Percentiles rank a stretch among this genome's conserved stretches.
Conservation (phyloP, 768 basidiomycete genomes). For the Tricholoma furcatifolium region DNA sequence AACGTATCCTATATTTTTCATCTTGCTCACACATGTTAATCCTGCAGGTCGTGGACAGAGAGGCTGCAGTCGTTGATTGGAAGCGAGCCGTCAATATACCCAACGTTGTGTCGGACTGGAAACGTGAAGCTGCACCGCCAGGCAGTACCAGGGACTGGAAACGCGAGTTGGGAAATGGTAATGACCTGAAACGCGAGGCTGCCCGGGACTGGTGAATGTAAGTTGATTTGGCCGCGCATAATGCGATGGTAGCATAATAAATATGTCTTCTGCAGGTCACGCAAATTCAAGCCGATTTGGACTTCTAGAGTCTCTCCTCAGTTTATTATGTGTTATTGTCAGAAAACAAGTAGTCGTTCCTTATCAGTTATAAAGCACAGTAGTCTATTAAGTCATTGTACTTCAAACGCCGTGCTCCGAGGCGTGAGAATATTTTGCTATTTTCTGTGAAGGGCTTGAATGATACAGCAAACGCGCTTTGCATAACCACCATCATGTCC, state of each 20-base stretch:
- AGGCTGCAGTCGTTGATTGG: slow-evolving; percentile 16
- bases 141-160: slow-evolving; percentile 11
- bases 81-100: slow-evolving; percentile 2
- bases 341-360: too few species aligned
- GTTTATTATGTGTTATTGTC: background rate
- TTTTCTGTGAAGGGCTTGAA: background rate
- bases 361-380: background rate
- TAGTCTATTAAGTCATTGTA: background rate
- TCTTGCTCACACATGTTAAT: background rate
- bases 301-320: background rate
- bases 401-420: background rate
- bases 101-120: slow-evolving; percentile 4
- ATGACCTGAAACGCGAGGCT: slow-evolving; percentile 15
- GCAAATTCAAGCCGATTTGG: too few species aligned
- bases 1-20: background rate
- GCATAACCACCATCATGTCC: slow-evolving; percentile 31
- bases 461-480: background rate
- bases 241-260: too few species aligned
- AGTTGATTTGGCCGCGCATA: too few species aligned
- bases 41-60: slow-evolving; percentile 1
- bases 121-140: slow-evolving; percentile 11
- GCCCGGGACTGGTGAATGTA: too few species aligned
- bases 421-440: slow-evolving; percentile 11
- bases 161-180: slow-evolving; percentile 10
- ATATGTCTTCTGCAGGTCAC: too few species aligned